Percentiles rank a stretch among this genome's conserved stretches.
Evolutionary conservation across 2,329 filamentous ascomycete genomes (phyloP).

Genomic region (Sodiomyces alkalinus): DNA sequence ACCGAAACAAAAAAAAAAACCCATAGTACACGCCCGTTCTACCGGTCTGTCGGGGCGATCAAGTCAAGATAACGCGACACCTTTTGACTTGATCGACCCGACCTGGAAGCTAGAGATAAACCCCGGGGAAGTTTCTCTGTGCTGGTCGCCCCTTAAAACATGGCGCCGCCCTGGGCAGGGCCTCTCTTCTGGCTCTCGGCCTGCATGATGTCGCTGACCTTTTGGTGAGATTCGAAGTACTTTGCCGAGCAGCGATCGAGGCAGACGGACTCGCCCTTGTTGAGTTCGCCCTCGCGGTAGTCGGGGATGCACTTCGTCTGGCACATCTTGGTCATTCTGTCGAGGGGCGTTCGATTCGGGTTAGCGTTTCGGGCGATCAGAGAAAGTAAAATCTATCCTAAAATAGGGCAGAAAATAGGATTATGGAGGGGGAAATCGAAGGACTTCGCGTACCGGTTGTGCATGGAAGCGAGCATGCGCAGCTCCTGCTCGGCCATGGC

Average conservation of each 20-base stretch:
- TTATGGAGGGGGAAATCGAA: neutral
- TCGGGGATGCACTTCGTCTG: conserved; percentile 88
- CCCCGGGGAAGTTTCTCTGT: too few relatives aligned
- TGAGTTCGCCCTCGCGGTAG: conserved; percentile 92
- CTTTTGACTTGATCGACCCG: too few relatives aligned
- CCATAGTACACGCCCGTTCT: too few relatives aligned
- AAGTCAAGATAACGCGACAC: too few relatives aligned
- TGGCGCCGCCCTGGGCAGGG: conserved; percentile 35
- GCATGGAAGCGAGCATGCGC: conserved; percentile 96
- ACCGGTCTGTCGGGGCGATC: too few relatives aligned
- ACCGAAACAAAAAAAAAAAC: too few relatives aligned
- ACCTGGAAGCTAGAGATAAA: too few relatives aligned
- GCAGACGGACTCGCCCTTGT: conserved; percentile 98
- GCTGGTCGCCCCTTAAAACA: conserved; percentile 19
- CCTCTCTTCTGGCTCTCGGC: conserved; percentile 60
- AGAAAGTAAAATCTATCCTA: too few relatives aligned
- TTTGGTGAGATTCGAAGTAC: conserved; percentile 98
- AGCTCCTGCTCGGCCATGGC: conserved; percentile 92
- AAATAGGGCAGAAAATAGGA: too few relatives aligned
- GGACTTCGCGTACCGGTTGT: conserved; percentile 59
- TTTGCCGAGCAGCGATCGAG: conserved; percentile 94
- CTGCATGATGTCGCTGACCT: conserved; percentile 94
- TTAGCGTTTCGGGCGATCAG: conserved; percentile 1
- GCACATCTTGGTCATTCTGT: conserved; percentile 75
- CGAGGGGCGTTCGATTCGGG: neutral